Conservation (phyloP, 768 basidiomycete species). For the Amanita subjunquillea region DNA sequence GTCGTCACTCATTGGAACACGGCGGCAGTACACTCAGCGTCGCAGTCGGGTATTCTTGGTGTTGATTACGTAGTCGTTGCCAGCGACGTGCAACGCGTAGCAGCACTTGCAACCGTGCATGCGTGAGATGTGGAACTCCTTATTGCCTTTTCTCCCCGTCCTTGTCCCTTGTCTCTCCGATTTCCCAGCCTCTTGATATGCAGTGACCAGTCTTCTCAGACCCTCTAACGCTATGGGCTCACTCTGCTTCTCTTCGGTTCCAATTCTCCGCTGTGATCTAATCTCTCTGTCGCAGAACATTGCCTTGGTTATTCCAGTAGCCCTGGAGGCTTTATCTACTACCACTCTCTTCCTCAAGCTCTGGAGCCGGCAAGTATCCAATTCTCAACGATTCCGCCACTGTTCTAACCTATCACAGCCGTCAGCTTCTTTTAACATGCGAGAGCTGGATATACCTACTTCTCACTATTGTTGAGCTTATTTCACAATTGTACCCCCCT, state of each 20-base stretch:
- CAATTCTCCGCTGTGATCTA: conserved; percentile 62
- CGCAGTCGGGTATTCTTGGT: too few species aligned
- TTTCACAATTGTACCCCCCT: conserved; percentile 46
- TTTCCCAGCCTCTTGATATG: background rate
- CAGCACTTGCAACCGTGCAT: too few species aligned
- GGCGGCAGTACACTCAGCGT: too few species aligned
- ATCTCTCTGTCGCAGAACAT: conserved; percentile 35
- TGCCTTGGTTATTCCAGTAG: conserved; percentile 51
- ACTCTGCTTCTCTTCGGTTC: conserved; percentile 58
- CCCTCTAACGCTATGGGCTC: conserved; percentile 29
- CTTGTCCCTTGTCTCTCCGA: background rate
- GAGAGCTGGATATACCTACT: conserved; percentile 55
- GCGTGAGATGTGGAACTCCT: background rate
- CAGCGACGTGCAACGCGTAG: too few species aligned
- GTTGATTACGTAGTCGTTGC: too few species aligned
- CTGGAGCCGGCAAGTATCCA: conserved; percentile 31
- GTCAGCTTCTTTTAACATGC: conserved; percentile 45
- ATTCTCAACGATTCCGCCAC: background rate
- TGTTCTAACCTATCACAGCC: conserved; percentile 21
- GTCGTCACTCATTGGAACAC: too few species aligned
- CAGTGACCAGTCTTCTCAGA: background rate
- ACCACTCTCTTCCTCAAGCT: conserved; percentile 40
- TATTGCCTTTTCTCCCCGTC: background rate
- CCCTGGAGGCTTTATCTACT: conserved; percentile 51
- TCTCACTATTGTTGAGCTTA: conserved; percentile 49